Evolutionary conservation across 2,329 filamentous ascomycete genomes (phyloP), one percentile per base, ranked within the genome.

Genomic region (Pleurostoma richardsiae): DNA sequence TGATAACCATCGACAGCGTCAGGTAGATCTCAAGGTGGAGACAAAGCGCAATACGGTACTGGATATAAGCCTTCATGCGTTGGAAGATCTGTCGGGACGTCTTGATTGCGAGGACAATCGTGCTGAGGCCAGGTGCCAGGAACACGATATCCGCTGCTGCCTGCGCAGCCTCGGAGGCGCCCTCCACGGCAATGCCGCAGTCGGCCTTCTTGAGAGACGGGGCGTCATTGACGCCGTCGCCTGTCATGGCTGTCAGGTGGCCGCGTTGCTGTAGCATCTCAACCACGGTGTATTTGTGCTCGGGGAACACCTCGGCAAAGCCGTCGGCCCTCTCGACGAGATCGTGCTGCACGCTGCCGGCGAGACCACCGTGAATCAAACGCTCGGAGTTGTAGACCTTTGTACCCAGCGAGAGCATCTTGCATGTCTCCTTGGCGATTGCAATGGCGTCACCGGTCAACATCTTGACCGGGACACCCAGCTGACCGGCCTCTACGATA

Each of bases 301-400:
- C 83, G 49, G 83, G 83, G 72, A 86, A 87, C 49, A 87, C 83
- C 65, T 86, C 83, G 52, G 83, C 83, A 66, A 86, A 86, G 67
- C 83, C 83, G 59, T 87, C 83, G 48, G 83, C 83, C 56, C 83
- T 80, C 71, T 88, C 85, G 50, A 88, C 83, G 30, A 89, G 79
- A 62, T 89, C 85, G 70, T 88, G 82, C 69, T 88, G 82, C 51
- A 83, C 83, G 52, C 82, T 80, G 56, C 85, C 85, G 49, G 82
- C 78, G 48, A 89, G 76, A 73, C 85, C 85, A 68, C 85, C 84
- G 69, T 87, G 82, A 58, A 88, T 86, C 54, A 89, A 78, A 70
- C 83, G 84, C 61, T 85, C 80, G 47, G 85, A 88, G 73, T 88
- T 87, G 76, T 89, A 89, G 56, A 89, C 85, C 75, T 88, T 88